Base-by-base conservation (phyloP, 768 basidiomycete genomes). In the Neoboletus brunneissimus region DNA sequence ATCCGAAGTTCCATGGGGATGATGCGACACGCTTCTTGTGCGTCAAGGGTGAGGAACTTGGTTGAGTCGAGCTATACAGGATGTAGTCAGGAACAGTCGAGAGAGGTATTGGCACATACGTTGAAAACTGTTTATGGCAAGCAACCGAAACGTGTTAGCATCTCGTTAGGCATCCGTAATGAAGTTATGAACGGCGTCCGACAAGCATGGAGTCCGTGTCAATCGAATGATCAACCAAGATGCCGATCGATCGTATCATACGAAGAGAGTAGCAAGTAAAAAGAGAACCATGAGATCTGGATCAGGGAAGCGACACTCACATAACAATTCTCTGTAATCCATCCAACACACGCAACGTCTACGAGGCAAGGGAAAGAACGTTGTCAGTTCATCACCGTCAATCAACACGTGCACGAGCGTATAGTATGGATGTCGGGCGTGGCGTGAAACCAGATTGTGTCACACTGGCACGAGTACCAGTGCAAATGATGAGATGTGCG, bases 321-420 rank as follows among this genome's bases (percentile, higher is more conserved):
- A 63, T 9, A 84, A 64, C 3, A 84, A 59, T 54, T 84, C 81
- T 38, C 75, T 74, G 61, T 84, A 84, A 59, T 83, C 81, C 67
- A 84, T 71, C 82, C 82, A 84, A 56, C 79, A 84, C 7, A 84
- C 76, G 48, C 79, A 78, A 13, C 83, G 80, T 55, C 82, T 84
- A 58, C 15, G 34, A 34, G 15, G 16, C 46, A 40, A 45, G 25
- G 35, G 5, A 34, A 40, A 18, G 5, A 27, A 20, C 13, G 48
- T 32, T 22, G 53, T 65, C 32, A 63, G 63, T 51, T 34, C 27
- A 13, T 38, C 29, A 7, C 15, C 29, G 2, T 16, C 37, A 12
- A 38, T 35, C 27, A 6, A 45, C 42, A 16, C 31, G 32, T 20
- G 20, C 18, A 32, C 22, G n/a, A 18, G 18, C 6, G 3, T 15